These are phyloP conservation scores for Ambispora gerdemannii DNA, from an alignment of 192 early-diverging fungal genomes.

Conservation along the genomic window DNA sequence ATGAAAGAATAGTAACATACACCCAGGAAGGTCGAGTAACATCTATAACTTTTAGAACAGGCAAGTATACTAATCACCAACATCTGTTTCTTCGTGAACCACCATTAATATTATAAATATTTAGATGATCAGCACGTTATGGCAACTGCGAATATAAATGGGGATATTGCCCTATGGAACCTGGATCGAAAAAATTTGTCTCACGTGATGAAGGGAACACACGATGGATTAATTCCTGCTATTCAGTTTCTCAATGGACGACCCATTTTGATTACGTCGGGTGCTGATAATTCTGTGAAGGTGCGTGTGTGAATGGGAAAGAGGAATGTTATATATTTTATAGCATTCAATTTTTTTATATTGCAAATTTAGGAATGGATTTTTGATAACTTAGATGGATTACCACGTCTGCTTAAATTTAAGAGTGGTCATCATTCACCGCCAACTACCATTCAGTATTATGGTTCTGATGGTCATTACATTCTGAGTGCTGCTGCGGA, in stretches of 20 bases:
- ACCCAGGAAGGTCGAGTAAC: conserved; percentile 89
- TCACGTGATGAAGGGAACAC: conserved; percentile 83
- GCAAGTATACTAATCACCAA: conserved; percentile 37
- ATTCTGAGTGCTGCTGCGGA: conserved; percentile 86
- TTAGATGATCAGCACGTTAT: conserved; percentile 80
- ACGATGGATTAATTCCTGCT: conserved; percentile 73
- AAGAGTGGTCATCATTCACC: conserved; percentile 85
- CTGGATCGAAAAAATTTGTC: conserved; percentile 69
- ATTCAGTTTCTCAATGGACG: conserved; percentile 80
- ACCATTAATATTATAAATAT: not conserved
- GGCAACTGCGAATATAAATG: conserved; percentile 84
- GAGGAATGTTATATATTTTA: not conserved
- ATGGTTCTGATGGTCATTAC: conserved; percentile 65
- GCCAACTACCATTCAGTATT: conserved; percentile 76
- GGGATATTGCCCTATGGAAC: conserved; percentile 93
- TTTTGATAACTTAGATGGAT: conserved; percentile 81
- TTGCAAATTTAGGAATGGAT: conserved; percentile 75
- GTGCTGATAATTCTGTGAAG: conserved; percentile 89
- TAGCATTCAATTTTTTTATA: not conserved
- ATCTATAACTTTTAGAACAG: conserved; percentile 85
- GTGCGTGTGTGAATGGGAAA: conserved; percentile 26
- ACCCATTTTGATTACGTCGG: conserved; percentile 82
- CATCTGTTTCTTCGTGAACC: conserved; percentile 10
- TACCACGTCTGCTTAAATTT: conserved; percentile 77
- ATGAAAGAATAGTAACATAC: conserved; percentile 71